phyloP scores from a whole-genome alignment of 768 basidiomycete species.

The Kwoniella botswanensis region DNA sequence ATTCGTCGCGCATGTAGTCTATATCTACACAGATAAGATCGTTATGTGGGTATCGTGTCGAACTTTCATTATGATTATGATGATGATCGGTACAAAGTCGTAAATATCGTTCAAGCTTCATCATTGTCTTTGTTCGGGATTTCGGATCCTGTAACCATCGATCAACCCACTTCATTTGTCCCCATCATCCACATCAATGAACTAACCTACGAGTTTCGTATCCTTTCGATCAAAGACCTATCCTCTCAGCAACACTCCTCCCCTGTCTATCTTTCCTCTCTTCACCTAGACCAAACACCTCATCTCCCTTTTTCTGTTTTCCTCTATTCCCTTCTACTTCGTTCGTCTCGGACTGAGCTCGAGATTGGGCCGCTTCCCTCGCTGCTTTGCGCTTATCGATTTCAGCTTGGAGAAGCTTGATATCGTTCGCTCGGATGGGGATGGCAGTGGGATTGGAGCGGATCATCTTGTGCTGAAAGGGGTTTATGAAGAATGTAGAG shows the following conservation, averaged over 20 bases:
- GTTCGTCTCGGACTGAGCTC: neutral
- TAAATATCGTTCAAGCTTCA: no score
- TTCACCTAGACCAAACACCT: neutral
- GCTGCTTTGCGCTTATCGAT: constrained; percentile 39
- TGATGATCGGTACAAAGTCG: no score
- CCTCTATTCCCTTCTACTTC: neutral
- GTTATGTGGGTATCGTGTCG: no score
- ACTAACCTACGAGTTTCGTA: no score
- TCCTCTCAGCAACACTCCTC: constrained; percentile 45
- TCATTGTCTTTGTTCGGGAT: no score
- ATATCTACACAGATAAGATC: no score
- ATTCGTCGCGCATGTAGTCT: no score
- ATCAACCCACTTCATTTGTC: no score
- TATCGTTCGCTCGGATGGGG: constrained; percentile 48
- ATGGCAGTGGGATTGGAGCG: constrained; percentile 53
- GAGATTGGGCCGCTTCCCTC: constrained; percentile 9
- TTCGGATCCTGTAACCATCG: no score
- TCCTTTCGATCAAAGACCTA: constrained; percentile 26
- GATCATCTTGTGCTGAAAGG: constrained; percentile 35
- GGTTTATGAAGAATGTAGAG: neutral
- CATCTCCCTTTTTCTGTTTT: neutral
- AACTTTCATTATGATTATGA: no score
- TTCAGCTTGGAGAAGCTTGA: constrained; percentile 47
- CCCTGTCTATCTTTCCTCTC: constrained; percentile 30
- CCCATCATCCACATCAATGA: no score